These are phyloP conservation scores for Eimeria zaria DNA, from an alignment of 169 alveolate genomes.

Conservation along the genomic window DNA sequence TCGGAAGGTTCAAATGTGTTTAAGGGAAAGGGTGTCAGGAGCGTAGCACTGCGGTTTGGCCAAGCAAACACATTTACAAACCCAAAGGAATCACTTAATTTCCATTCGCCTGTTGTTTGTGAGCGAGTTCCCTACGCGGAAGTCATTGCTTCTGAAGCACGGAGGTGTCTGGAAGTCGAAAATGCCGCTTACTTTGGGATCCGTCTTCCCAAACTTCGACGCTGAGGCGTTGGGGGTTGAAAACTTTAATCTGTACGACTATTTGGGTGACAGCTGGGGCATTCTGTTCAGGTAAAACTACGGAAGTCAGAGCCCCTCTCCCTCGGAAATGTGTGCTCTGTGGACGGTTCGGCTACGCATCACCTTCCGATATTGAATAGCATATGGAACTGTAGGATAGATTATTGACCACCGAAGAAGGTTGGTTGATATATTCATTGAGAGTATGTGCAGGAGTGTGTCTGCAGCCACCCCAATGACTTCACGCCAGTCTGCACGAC, in stretches of 20 bases:
- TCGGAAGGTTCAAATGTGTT: too few species aligned
- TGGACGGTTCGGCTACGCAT: neutral
- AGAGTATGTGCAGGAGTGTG: neutral
- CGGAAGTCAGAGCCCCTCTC: neutral
- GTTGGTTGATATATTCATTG: neutral
- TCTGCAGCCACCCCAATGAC: slow-evolving; percentile 90
- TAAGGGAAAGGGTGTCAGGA: neutral
- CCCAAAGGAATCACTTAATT: neutral
- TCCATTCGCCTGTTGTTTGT: neutral
- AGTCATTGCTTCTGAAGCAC: neutral
- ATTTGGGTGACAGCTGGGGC: slow-evolving; percentile 83
- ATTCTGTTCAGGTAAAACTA: slow-evolving; percentile 63
- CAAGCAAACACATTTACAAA: neutral
- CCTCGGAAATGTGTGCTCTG: neutral
- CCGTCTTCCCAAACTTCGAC: slow-evolving; percentile 68
- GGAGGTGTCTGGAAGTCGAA: neutral
- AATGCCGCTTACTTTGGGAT: slow-evolving; percentile 72
- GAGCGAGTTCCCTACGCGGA: neutral
- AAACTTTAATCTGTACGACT: slow-evolving; percentile 68
- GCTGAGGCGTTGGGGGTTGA: slow-evolving; percentile 82
- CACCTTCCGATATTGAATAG: neutral
- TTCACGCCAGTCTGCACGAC: slow-evolving; percentile 94
- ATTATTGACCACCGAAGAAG: neutral
- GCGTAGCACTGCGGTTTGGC: neutral
- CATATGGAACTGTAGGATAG: neutral